These are phyloP conservation scores for Gossypium thurberi DNA, from an alignment of 345 rosid species.

Conservation along the genomic window DNA sequence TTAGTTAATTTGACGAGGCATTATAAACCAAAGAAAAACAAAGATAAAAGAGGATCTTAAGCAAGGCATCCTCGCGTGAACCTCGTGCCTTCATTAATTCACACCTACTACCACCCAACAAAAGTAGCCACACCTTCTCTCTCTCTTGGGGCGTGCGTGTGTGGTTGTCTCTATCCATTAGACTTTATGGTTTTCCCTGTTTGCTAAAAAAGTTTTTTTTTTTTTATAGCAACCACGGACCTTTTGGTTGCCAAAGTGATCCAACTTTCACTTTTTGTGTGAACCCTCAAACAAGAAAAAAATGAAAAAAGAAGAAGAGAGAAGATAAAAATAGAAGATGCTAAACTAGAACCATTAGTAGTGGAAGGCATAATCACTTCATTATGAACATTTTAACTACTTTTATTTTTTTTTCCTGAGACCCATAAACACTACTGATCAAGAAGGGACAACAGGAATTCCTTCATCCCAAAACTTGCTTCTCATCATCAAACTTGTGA, in stretches of 20 bases:
- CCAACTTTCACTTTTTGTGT: constrained; percentile 16
- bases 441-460: constrained; percentile 55
- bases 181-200: constrained; percentile 5
- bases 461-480: constrained; percentile 45
- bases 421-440: constrained; percentile 22
- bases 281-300: background rate
- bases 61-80: constrained; percentile 24
- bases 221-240: constrained; percentile 11
- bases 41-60: background rate
- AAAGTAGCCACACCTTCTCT: constrained; percentile 11
- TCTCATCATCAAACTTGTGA: constrained; percentile 37
- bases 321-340: background rate
- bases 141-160: background rate
- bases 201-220: constrained; percentile 2
- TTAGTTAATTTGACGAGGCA: no score
- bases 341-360: background rate
- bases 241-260: constrained; percentile 7
- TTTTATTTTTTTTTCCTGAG: constrained; percentile 10
- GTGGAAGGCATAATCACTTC: constrained; percentile 9
- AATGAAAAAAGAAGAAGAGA: background rate
- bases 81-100: constrained; percentile 27
- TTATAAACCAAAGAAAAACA: background rate
- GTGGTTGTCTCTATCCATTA: constrained; percentile 5
- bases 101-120: constrained; percentile 15
- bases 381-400: constrained; percentile 21